Evolutionary conservation across 163 green algal species (phyloP).

Genomic region (Coccomyxa subellipsoidea): DNA sequence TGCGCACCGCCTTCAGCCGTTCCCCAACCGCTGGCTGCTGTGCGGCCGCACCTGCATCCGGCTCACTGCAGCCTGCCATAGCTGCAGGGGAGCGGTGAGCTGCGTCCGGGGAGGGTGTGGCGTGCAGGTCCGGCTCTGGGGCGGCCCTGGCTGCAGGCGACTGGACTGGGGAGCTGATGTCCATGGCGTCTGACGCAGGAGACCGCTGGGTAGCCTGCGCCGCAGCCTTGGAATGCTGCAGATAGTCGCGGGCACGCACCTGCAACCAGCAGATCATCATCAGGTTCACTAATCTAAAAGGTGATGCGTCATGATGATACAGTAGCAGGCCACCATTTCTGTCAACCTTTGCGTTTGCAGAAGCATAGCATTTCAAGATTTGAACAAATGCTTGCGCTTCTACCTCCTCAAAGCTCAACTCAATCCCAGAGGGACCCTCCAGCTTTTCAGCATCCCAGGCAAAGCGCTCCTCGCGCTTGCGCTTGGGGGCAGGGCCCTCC

Average conservation of each 20-base stretch:
- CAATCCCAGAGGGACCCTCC: slow-evolving; percentile 24
- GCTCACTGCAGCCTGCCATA: neutral
- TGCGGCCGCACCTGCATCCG: neutral
- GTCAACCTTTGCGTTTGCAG: no score
- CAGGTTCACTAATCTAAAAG: no score
- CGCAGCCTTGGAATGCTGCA: neutral
- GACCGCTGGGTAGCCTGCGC: neutral
- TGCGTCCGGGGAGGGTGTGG: neutral
- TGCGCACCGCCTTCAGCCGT: neutral
- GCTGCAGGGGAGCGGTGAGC: neutral
- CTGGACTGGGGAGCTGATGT: neutral
- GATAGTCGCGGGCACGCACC: neutral
- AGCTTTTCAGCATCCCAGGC: neutral
- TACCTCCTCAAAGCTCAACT: slow-evolving; percentile 61
- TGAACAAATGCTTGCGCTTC: no score
- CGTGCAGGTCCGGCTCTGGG: neutral
- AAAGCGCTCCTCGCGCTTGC: slow-evolving; percentile 4
- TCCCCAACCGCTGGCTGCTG: neutral
- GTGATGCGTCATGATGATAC: no score
- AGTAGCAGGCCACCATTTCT: no score
- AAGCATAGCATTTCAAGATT: no score
- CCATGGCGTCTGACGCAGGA: neutral
- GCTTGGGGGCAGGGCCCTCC: slow-evolving; percentile 18
- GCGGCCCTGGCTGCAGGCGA: no score
- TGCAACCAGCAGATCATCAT: no score